Evolutionary conservation across 192 early-diverging fungal species (phyloP), one percentile per base, ranked within the genome.

Genomic region (Backusella sp.): DNA sequence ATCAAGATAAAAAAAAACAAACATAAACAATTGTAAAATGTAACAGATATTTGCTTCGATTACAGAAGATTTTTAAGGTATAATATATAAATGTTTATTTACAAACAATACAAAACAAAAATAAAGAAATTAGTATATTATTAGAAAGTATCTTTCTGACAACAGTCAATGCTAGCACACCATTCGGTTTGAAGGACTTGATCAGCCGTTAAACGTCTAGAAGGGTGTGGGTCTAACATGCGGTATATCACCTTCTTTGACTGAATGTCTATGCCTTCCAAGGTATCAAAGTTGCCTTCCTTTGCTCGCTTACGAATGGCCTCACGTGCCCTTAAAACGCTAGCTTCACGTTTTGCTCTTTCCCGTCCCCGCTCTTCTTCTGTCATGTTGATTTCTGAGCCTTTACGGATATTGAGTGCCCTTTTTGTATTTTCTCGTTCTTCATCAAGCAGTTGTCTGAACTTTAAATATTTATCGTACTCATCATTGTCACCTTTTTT

Each of bases 171-270:
- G 11, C 37, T 59, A 6, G 34, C 36, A 68, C 69, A 70, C 75
- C 75, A 76, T 28, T 68, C 67, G 30, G 69, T 70, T 23, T 76
- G 52, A 14, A 76, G 52, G 49, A 76, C 59, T 19, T 71, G 49
- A 12, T 46, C n/a, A 34, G 68, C 52, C n/a, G 35, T 53, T 36
- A 70, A 53, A 6, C 75, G 44, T 8, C 37, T 46, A 39, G 35
- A 39, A 42, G 75, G 75, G 17, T 76, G 53, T 34, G 68, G 21
- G 46, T 70, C 68, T 6, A 76, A 56, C 75, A 76, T 76, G 14
- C 67, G 75, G 68, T 76, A 76, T 52, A 76, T 34, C 15, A 76
- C 35, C 26, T 52, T 46, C 26, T 71, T 76, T 46, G 68, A 37
- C 12, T 68, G 52, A 52, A 52, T 52, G 17, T 69, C 44, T 15